Evolutionary conservation across 1,284 basidiomycete genomes (phyloP).

Genomic region (Sporisorium iseilematis-ciliati): DNA sequence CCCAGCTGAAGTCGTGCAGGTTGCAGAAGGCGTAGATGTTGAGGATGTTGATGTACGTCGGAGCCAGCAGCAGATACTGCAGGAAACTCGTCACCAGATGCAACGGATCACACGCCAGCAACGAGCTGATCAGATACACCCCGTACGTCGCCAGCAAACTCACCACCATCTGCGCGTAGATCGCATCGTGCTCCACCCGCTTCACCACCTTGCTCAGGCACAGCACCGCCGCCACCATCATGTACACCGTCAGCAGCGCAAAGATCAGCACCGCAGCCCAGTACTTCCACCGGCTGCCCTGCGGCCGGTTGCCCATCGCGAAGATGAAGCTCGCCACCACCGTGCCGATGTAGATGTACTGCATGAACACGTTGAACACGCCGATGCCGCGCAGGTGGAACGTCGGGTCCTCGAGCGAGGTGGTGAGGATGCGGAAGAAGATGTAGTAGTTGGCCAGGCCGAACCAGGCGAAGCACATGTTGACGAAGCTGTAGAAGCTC

Average conservation of each 20-base stretch:
- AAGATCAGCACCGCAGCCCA: conserved; percentile 82
- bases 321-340: conserved; percentile 91
- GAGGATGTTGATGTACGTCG: conserved; percentile 87
- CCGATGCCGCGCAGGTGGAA: conserved; percentile 80
- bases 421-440: conserved; percentile 93
- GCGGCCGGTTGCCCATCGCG: conserved; percentile 95
- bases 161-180: conserved; percentile 82
- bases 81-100: conserved; percentile 92
- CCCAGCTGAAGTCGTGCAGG: conserved; percentile 68
- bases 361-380: conserved; percentile 81
- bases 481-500: conserved; percentile 87
- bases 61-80: conserved; percentile 90
- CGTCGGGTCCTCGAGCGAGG: conserved; percentile 82
- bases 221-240: conserved; percentile 72
- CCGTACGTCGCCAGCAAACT: conserved; percentile 88
- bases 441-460: conserved; percentile 89
- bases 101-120: conserved; percentile 90
- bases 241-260: conserved; percentile 83
- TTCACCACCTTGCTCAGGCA: conserved; percentile 57
- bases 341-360: conserved; percentile 88
- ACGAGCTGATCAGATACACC: conserved; percentile 72
- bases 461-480: conserved; percentile 93
- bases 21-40: conserved; percentile 70
- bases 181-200: conserved; percentile 73
- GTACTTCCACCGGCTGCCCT: conserved; percentile 90